These are phyloP conservation scores for Apiospora aurea DNA, from an alignment of 2,329 filamentous ascomycete species.

Conservation along the genomic window DNA sequence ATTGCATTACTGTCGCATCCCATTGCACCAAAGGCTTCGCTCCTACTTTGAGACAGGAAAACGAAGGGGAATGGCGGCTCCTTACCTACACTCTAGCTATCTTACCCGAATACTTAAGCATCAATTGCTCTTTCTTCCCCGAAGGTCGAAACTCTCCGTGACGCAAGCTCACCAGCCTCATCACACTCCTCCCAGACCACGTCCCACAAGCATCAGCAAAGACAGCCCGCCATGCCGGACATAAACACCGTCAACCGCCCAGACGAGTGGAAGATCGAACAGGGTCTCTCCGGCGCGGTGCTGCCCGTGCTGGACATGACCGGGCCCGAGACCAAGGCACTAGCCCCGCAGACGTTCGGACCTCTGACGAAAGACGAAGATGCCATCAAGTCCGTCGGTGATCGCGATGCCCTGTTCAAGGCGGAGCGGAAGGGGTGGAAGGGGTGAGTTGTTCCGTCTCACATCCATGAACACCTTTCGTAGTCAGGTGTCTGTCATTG, in stretches of 20 bases:
- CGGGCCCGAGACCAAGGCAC: slow-evolving; percentile 42
- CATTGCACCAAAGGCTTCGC: neutral
- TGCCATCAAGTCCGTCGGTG: slow-evolving; percentile 48
- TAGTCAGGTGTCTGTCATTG: neutral
- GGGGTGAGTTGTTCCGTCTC: slow-evolving; percentile 48
- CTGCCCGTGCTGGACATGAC: slow-evolving; percentile 57
- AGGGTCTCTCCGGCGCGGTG: slow-evolving; percentile 54
- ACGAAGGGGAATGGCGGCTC: neutral
- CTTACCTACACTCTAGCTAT: neutral
- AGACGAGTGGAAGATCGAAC: slow-evolving; percentile 62
- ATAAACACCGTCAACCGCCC: slow-evolving; percentile 32
- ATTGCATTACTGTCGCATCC: neutral
- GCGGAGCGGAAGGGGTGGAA: slow-evolving; percentile 26
- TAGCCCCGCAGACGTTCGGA: slow-evolving; percentile 39
- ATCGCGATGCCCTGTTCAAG: slow-evolving; percentile 35
- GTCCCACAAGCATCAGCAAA: too few relatives aligned
- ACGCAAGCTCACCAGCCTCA: too few relatives aligned
- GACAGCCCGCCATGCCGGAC: neutral
- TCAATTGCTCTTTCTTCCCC: neutral
- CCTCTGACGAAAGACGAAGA: slow-evolving; percentile 48
- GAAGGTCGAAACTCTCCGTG: neutral
- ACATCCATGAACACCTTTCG: neutral
- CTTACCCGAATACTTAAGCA: neutral
- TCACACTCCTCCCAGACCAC: neutral
- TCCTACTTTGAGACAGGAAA: neutral